Evolutionary conservation across 2,329 filamentous ascomycete species (phyloP), one percentile per base, ranked within the genome.

Genomic region (Neofusicoccum sp.): DNA sequence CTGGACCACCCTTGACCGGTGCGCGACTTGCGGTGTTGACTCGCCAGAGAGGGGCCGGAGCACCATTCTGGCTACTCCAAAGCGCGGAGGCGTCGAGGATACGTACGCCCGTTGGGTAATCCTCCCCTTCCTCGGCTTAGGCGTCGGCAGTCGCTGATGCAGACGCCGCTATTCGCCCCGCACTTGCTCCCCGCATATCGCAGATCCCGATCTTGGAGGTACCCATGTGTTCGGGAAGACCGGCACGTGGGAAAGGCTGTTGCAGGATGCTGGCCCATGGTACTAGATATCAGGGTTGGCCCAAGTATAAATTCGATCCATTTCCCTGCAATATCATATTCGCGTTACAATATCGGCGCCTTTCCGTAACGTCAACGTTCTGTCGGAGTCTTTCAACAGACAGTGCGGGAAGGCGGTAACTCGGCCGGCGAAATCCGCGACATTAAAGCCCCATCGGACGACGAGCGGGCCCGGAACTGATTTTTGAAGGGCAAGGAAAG

Each of bases 391-490:
- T n/a, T 40, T n/a, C 6, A 16, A 6, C 14, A 4, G 4, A n/a
- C 4, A 26, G 3, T 33, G 30, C 38, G 11, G 14, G 1, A 24
- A 43, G 51, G 36, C 26, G 26, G 26, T 24, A 43, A 30, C 6
- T 56, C 51, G 51, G 51, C 51, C 51, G 51, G 51, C 38, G 26
- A 43, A 20, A 38, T 41, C 51, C 51, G 51, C 51, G 12, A 54
- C 11, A 40, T 54, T 26, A 40, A 41, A 24, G 12, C 49, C 26
- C 11, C 34, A n/a, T n/a, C 12, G 14, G 24, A 30, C 49, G 12
- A 41, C 1, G 51, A 33, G 20, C 51, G 51, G 38, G 14, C 38
- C 51, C n/a, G 7, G 36, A 33, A 34, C 38, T 41, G 8, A 28
- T 33, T 56, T 31, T 31, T 14, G 24, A 14, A 20, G 20, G 11